These are phyloP conservation scores for Rosa chinensis DNA, from an alignment of 306 rosid genomes.

Conservation along the genomic window DNA sequence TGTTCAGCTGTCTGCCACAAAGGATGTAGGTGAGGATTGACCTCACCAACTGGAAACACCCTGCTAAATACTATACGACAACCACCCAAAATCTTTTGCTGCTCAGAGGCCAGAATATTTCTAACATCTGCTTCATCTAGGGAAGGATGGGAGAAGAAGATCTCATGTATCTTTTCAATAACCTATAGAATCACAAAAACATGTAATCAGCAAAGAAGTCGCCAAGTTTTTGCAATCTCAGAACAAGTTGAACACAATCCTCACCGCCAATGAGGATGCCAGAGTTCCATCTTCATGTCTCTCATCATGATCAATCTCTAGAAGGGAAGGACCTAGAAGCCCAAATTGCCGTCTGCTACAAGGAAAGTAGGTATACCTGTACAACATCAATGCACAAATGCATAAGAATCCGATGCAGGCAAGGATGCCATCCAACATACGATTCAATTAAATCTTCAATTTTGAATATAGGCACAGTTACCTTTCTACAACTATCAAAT, in stretches of 20 bases:
- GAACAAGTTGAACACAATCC: slow-evolving; percentile 22
- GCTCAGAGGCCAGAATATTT: slow-evolving; percentile 82
- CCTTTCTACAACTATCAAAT: slow-evolving; percentile 99
- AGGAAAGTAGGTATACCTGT: slow-evolving; percentile 92
- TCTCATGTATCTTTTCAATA: slow-evolving; percentile 82
- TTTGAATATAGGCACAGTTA: slow-evolving; percentile 28
- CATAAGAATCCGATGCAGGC: slow-evolving; percentile 15
- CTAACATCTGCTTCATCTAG: slow-evolving; percentile 93
- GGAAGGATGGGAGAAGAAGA: slow-evolving; percentile 64
- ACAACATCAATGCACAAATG: slow-evolving; percentile 14
- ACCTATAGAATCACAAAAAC: slow-evolving; percentile 51
- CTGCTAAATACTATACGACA: slow-evolving; percentile 94
- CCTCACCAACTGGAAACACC: slow-evolving; percentile 87
- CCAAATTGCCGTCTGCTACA: slow-evolving; percentile 98
- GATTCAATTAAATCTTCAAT: slow-evolving; percentile 5
- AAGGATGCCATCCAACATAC: slow-evolving; percentile 25
- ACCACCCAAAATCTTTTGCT: slow-evolving; percentile 79
- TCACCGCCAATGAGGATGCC: slow-evolving; percentile 88
- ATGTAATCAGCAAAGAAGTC: slow-evolving; percentile 25
- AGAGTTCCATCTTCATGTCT: slow-evolving; percentile 90
- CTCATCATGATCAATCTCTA: slow-evolving; percentile 93
- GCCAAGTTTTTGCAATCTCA: slow-evolving; percentile 5
- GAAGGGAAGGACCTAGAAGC: slow-evolving; percentile 92
- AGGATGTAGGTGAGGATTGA: slow-evolving; percentile 90
- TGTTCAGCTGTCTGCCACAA: slow-evolving; percentile 98